These are phyloP conservation scores for Daldinia sp. DNA, from an alignment of 2,329 filamentous ascomycete species.

Conservation along the genomic window DNA sequence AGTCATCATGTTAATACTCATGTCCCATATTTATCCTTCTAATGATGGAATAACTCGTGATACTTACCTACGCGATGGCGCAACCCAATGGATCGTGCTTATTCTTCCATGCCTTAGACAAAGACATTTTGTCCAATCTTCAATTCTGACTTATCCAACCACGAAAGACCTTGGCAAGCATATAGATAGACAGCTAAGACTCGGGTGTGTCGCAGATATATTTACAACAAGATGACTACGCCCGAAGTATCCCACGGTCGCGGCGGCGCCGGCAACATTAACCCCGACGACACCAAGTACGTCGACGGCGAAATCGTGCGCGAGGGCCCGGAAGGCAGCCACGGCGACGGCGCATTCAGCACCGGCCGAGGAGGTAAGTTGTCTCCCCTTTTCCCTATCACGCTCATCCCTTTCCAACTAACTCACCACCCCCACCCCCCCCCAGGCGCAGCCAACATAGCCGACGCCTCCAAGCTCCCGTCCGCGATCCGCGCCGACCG, in stretches of 20 bases:
- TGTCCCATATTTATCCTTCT: conserved; percentile 20
- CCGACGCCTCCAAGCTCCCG: conserved; percentile 54
- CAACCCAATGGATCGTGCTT: background rate
- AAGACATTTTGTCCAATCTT: background rate
- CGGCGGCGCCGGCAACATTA: conserved; percentile 69
- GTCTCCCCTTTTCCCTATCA: background rate
- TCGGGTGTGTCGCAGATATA: conserved; percentile 9
- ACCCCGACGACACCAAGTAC: conserved; percentile 64
- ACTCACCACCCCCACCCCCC: background rate
- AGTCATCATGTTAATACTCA: conserved; percentile 9
- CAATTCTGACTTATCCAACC: background rate
- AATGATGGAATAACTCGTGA: background rate
- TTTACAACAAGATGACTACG: conserved; percentile 45
- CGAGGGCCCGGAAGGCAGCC: conserved; percentile 60
- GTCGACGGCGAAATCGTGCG: conserved; percentile 70
- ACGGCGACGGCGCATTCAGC: conserved; percentile 66
- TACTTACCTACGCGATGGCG: conserved; percentile 17
- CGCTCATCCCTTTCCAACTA: background rate
- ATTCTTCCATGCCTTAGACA: conserved; percentile 11
- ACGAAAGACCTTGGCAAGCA: conserved; percentile 3
- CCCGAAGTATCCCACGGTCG: conserved; percentile 67
- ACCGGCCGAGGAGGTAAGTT: conserved; percentile 65
- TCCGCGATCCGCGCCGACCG: conserved; percentile 56
- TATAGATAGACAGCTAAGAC: no score
- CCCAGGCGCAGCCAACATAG: conserved; percentile 66